Base-by-base conservation (phyloP, 305 asterid species). In the Plantago coronopus region DNA sequence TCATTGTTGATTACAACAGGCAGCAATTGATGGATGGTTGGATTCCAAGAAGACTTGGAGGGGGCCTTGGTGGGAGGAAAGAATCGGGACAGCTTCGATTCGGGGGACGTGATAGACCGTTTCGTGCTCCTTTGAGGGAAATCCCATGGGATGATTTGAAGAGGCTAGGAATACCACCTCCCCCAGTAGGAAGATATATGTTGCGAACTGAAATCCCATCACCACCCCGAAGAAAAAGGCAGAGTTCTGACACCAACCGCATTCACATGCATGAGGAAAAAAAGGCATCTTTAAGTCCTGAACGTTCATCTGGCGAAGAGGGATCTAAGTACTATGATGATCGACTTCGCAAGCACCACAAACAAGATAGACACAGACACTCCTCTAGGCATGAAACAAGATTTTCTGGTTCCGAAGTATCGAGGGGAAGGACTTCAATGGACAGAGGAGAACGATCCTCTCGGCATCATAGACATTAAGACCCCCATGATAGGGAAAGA, bases 1-100 rank as follows among this genome's bases (percentile, higher is more conserved):
- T 93, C 59, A 75, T 81, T 66, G 98, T 89, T 63, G 98, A 93
- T 74, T 93, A 84, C 82, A 86, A 83, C 49, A 83, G 96, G 69
- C 98, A 93, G 75, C 95, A 86, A 48, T 78, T 93, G 78, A 93
- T 89, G 98, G 88, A 95, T 25, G 95, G 98, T 47, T 93, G 98
- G 98, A 89, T 93, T 76, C 97, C 98, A 18, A 85, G 98, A 85
- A 80, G 98, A 74, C 76, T 93, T 73, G 97, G 98, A 44, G 98
- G 98, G 45, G 97, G 98, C 49, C 91, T 86, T 59, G 97, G 95
- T 42, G 96, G 98, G 43, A 91, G 81, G 82, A 91, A 91, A 77
- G 98, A 91, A 77, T 91, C 97, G 14, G 96, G 98, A 44, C 96
- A 91, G 70, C 91, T 91, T 70, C 89, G 98, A 48, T 91, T 91